These are phyloP conservation scores for Chlamydomonas incerta DNA, from an alignment of 139 green algal species.

Conservation along the genomic window DNA sequence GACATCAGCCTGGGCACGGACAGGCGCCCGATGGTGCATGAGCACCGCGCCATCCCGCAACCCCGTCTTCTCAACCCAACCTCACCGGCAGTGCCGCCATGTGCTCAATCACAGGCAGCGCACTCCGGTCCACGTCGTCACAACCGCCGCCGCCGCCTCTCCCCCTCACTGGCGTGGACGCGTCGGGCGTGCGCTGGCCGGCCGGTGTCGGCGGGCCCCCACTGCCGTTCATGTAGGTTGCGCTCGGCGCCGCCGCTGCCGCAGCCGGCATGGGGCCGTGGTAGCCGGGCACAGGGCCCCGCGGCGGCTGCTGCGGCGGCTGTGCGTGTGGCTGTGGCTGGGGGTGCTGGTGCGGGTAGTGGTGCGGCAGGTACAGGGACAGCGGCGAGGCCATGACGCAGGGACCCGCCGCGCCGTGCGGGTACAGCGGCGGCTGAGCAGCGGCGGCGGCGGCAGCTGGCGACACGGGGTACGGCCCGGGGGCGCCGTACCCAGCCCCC, in stretches of 20 bases:
- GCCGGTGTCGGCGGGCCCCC: too few species aligned
- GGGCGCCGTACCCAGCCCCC: not conserved
- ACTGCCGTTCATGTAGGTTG: too few species aligned
- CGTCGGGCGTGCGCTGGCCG: too few species aligned
- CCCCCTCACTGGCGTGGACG: too few species aligned
- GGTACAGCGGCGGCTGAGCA: not conserved
- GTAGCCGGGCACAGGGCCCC: not conserved
- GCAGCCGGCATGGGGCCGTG: not conserved
- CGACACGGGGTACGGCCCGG: not conserved
- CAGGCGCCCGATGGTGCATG: too few species aligned
- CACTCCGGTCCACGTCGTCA: not conserved
- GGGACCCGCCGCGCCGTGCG: too few species aligned
- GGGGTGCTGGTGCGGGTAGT: not conserved
- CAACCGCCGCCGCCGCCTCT: too few species aligned
- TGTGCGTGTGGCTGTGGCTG: not conserved
- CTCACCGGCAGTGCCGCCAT: conserved; percentile 36
- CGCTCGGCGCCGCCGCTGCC: not conserved
- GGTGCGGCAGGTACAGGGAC: not conserved
- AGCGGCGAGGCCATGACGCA: conserved; percentile 4
- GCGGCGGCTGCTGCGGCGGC: not conserved
- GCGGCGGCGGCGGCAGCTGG: too few species aligned
- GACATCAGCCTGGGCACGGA: too few species aligned
- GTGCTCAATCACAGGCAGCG: not conserved
- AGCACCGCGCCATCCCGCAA: too few species aligned
- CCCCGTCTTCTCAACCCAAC: not conserved